Percentiles rank a stretch among this genome's conserved stretches.
phyloP scores from a whole-genome alignment of 2,329 filamentous ascomycete species.

The Aspergillus udagawae region DNA sequence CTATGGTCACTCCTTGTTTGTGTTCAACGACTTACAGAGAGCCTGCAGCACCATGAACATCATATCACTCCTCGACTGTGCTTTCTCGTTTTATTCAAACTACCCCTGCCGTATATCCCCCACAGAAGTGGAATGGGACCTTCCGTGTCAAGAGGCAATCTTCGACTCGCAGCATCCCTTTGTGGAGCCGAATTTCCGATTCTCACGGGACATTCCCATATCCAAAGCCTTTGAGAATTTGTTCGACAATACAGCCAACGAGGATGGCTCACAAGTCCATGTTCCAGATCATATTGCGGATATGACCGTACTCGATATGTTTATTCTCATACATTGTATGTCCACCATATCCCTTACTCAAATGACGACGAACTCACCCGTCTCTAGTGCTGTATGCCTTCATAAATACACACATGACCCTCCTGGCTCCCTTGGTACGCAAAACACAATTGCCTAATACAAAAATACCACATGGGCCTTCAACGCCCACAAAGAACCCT shows the following conservation, averaged over 20 bases:
- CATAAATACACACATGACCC: slow-evolving; percentile 39
- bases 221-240: slow-evolving; percentile 38
- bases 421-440: slow-evolving; percentile 27
- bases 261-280: slow-evolving; percentile 8
- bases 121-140: slow-evolving; percentile 41
- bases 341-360: not conserved
- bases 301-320: slow-evolving; percentile 38
- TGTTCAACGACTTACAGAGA: slow-evolving; percentile 4
- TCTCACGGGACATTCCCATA: slow-evolving; percentile 33
- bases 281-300: slow-evolving; percentile 14
- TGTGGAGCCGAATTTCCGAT: slow-evolving; percentile 35
- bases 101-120: slow-evolving; percentile 40
- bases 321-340: slow-evolving; percentile 42
- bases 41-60: slow-evolving; percentile 34
- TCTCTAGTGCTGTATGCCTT: slow-evolving; percentile 37
- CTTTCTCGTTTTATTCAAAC: slow-evolving; percentile 45
- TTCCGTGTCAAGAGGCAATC: slow-evolving; percentile 40
- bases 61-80: slow-evolving; percentile 42
- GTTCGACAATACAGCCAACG: slow-evolving; percentile 27
- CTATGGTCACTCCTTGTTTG: not conserved
- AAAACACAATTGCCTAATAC: slow-evolving; percentile 4
- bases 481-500: slow-evolving; percentile 3
- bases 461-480: slow-evolving; percentile 1
- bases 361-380: not conserved
- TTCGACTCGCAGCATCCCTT: slow-evolving; percentile 43